Base-by-base conservation (phyloP, 768 basidiomycete species). In the Termitomyces titanicus region DNA sequence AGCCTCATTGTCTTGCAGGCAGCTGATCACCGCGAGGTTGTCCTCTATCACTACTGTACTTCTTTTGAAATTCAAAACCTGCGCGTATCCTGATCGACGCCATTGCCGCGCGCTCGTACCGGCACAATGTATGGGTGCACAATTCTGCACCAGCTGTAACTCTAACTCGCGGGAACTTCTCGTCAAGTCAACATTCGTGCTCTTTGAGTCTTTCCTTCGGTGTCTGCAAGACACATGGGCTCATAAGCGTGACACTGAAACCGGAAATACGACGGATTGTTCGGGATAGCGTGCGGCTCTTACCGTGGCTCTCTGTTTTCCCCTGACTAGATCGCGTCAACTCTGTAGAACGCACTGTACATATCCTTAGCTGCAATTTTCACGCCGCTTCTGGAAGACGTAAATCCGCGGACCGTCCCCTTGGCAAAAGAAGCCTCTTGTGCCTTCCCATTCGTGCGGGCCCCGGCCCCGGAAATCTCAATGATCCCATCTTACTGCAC, bases 401-500 rank as follows among this genome's bases (percentile, higher is more conserved):
- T 45, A 70, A 65, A 64, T 66, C 74, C 74, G 74, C 75, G 74
- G 75, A 70, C 48, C 73, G 73, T 75, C 69, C 64, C 53, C 66
- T 66, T 57, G 66, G 66, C 53, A 70, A 63, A 47, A 66, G 66
- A 56, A 69, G 71, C 61, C 52, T 64, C 44, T 37, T 57, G 53
- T 53, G 27, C 55, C 58, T 56, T 64, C 61, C 68, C 68, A 68
- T 63, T 68, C 61, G 63, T 69, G 65, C 68, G 69, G 68, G 66
- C 61, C 61, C 58, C 71, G 70, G 66, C 61, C 61, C 58, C 71
- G 70, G 63, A 60, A 70, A 71, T 59, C 62, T 68, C 61, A 68
- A 61, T 63, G 70, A 70, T 66, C 72, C 69, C 68, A 68, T 62
- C 66, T 61, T 63, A 53, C 63, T 57, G 64, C 63, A 57, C 63